A percentile compares a stretch with the other conserved stretches of the same genome.
phyloP scores from a whole-genome alignment of 2,329 filamentous ascomycete species.

The Exophiala xenobiotica region DNA sequence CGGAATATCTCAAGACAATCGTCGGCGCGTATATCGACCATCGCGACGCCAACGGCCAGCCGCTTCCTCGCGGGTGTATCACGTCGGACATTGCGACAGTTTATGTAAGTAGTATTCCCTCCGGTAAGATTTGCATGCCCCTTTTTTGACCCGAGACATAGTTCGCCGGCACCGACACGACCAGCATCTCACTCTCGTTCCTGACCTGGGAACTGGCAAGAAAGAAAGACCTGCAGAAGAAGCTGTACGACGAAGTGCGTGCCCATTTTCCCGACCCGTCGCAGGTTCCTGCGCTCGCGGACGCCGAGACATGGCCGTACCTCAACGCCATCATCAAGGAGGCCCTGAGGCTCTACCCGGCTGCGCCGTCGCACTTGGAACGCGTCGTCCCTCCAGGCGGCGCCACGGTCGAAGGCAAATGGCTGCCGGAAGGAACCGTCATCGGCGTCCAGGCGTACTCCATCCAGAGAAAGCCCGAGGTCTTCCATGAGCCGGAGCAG shows the following conservation, averaged over 20 bases:
- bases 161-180: slow-evolving; percentile 54
- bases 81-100: background rate
- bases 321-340: slow-evolving; percentile 11
- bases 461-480: slow-evolving; percentile 23
- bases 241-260: slow-evolving; percentile 31
- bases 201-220: slow-evolving; percentile 50
- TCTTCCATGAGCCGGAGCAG: slow-evolving; percentile 22
- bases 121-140: no score
- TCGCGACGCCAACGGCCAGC: background rate
- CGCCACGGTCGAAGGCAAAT: slow-evolving; percentile 13
- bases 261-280: slow-evolving; percentile 27
- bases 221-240: slow-evolving; percentile 43
- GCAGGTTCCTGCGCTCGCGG: slow-evolving; percentile 35
- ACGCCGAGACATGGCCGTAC: slow-evolving; percentile 36
- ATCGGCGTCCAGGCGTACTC: slow-evolving; percentile 27
- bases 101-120: no score
- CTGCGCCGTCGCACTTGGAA: slow-evolving; percentile 26
- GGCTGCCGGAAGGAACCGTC: slow-evolving; percentile 3
- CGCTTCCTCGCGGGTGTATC: background rate
- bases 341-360: slow-evolving; percentile 17
- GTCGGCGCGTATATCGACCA: background rate
- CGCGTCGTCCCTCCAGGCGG: slow-evolving; percentile 24
- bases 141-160: no score
- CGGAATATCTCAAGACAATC: background rate
- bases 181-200: slow-evolving; percentile 52